Percentiles rank a stretch among this genome's conserved stretches.
Conservation (phyloP, 331 rosid species). For the Malus hybrid region DNA sequence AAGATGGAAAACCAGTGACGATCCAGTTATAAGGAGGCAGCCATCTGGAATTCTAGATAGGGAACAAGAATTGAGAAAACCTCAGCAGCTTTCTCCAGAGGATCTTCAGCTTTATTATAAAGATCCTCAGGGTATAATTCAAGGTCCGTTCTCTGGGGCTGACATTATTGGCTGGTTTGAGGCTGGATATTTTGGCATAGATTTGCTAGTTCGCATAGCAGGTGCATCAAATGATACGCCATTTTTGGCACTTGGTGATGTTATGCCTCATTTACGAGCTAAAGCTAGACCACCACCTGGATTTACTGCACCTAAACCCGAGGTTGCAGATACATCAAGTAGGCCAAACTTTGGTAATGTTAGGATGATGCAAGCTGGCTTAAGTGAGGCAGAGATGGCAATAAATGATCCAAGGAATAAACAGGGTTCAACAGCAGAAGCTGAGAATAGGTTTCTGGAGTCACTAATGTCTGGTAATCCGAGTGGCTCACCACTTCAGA, state of each 20-base stretch:
- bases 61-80: constrained; percentile 56
- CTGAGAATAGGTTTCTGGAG: constrained; percentile 91
- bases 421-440: constrained; percentile 62
- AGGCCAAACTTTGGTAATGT: constrained; percentile 30
- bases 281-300: constrained; percentile 95
- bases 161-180: constrained; percentile 94
- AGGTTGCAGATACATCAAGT: constrained; percentile 37
- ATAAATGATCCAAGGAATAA: constrained; percentile 59
- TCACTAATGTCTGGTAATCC: constrained; percentile 79
- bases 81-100: constrained; percentile 61
- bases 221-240: constrained; percentile 48
- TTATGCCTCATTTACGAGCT: constrained; percentile 90
- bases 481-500: constrained; percentile 48
- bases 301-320: constrained; percentile 52
- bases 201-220: constrained; percentile 55
- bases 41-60: constrained; percentile 60
- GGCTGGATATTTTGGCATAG: constrained; percentile 91
- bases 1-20: constrained; percentile 52
- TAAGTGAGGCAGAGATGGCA: constrained; percentile 41
- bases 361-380: constrained; percentile 39
- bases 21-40: constrained; percentile 57
- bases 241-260: constrained; percentile 79
- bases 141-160: constrained; percentile 86
- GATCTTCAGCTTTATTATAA: constrained; percentile 64
- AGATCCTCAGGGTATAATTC: constrained; percentile 81